Evolutionary conservation across 2,329 filamentous ascomycete species (phyloP), one percentile per base, ranked within the genome.

Genomic region (Cladosporium austrohemisphaericum): DNA sequence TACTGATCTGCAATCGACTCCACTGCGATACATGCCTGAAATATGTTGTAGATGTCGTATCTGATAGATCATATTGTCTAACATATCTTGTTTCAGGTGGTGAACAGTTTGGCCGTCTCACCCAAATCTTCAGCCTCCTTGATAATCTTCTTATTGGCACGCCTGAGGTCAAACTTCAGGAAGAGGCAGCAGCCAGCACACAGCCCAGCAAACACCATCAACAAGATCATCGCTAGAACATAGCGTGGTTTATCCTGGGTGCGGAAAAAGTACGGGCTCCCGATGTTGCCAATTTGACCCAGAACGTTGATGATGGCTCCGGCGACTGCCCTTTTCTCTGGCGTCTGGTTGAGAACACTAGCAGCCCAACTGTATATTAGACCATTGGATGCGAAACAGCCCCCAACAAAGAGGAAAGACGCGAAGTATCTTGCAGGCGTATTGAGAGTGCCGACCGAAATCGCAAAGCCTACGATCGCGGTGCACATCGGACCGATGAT

Each of bases 251-350:
- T 6, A 28, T 28, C 25, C 25, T 28, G 6, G 6, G 25, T n/a
- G 25, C 25, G 25, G 11, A 28, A 28, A 11, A 28, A 28, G 25
- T 28, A 28, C 6, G 25, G 25, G 25, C 25, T 28, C 11, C 25
- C 25, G 11, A 72, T 63, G 7, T 67, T 71, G 0, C 67, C 68
- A 1, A 71, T 36, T 36, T 71, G 67, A 0, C 60, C 61, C 14
- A 68, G 52, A 5, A 71, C 57, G 40, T 70, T 71, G 16, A 70
- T 61, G 1, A 71, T 65, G 2, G 68, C 62, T 5, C 58, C 61
- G 4, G 65, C 67, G n/a, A 50, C 52, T 1, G 69, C 68, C 10
- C 63, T 60, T 60, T 71, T 70, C 55, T 71, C 67, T 0, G 68
- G 67, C 0, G 68, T 70, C 25, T 65, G 58, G 20, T 59, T 60